phyloP scores from a whole-genome alignment of 2,329 filamentous ascomycete genomes.

The Meredithiella fracta region DNA sequence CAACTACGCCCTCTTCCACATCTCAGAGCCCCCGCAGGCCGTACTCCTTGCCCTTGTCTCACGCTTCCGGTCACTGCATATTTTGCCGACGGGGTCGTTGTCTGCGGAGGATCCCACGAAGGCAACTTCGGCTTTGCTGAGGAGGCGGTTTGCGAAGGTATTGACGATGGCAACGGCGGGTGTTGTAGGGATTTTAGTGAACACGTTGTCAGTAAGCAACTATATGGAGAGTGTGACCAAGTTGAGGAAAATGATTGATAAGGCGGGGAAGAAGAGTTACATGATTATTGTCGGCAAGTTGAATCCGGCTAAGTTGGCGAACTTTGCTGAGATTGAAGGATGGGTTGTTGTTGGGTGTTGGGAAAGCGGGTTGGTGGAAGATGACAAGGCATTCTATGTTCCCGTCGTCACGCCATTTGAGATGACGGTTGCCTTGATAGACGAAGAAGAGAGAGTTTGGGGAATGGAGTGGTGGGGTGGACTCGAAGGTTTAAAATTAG shows the following conservation, averaged over 20 bases:
- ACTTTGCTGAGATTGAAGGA: conserved; percentile 86
- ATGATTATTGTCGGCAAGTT: conserved; percentile 93
- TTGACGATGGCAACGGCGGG: conserved; percentile 64
- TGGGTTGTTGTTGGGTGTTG: conserved; percentile 98
- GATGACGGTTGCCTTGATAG: conserved; percentile 58
- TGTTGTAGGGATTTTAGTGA: conserved; percentile 86
- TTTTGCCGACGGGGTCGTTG: conserved; percentile 49
- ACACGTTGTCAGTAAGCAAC: conserved; percentile 82
- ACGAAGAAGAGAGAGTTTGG: conserved; percentile 66
- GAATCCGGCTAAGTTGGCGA: conserved; percentile 88
- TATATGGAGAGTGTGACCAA: conserved; percentile 68
- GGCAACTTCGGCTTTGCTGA: conserved; percentile 40
- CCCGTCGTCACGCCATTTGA: conserved; percentile 94
- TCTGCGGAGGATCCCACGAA: conserved; percentile 25
- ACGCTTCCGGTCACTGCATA: conserved; percentile 60
- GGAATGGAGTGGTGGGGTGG: conserved; percentile 78
- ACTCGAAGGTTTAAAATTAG: conserved; percentile 51
- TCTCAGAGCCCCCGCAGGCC: conserved; percentile 63
- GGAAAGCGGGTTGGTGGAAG: conserved; percentile 87
- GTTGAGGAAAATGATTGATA: conserved; percentile 54
- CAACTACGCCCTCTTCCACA: conserved; percentile 66
- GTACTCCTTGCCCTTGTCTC: conserved; percentile 77
- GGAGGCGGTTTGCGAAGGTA: conserved; percentile 75
- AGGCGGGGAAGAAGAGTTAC: conserved; percentile 84
- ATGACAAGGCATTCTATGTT: conserved; percentile 63